Conservation (phyloP, 2,329 filamentous ascomycete species). For the Diplodia intermedia region DNA sequence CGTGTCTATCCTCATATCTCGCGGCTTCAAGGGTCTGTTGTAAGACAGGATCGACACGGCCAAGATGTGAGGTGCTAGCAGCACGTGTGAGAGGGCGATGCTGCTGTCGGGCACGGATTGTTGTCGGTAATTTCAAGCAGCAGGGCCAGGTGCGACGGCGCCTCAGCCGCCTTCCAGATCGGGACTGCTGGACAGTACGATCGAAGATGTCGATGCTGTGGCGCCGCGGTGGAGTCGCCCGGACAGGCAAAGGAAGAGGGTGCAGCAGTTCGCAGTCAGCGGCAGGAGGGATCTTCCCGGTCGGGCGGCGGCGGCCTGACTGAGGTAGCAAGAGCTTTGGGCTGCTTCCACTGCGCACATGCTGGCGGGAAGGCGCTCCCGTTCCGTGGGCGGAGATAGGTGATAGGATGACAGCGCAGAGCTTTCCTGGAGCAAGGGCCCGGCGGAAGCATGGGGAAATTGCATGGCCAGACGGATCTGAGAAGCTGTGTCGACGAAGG, state of each 20-base stretch:
- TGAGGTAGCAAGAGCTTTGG: background rate
- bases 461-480: conserved; percentile 18
- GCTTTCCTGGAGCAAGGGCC: background rate
- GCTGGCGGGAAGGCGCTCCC: conserved; percentile 24
- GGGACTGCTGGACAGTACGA: conserved; percentile 6
- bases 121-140: conserved; percentile 13
- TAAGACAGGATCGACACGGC: conserved; percentile 16
- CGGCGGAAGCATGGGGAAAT: conserved; percentile 17
- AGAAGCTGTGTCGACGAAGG: background rate
- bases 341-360: conserved; percentile 9
- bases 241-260: conserved; percentile 8
- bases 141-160: conserved; percentile 4
- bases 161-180: conserved; percentile 5
- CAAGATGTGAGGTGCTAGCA: conserved; percentile 6
- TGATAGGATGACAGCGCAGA: conserved; percentile 1
- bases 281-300: conserved; percentile 20
- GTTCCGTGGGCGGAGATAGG: conserved; percentile 17
- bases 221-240: background rate
- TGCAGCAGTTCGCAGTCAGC: conserved; percentile 9
- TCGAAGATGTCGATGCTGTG: conserved; percentile 17
- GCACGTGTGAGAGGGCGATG: conserved; percentile 10
- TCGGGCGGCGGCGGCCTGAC: conserved; percentile 16
- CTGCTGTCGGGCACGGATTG: conserved; percentile 25
- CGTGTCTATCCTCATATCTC: background rate
- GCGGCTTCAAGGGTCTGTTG: too few relatives aligned